Evolutionary conservation across 371 early-diverging fungal species (phyloP), one percentile per base, ranked within the genome.

Genomic region (Rhizopus delemar): DNA sequence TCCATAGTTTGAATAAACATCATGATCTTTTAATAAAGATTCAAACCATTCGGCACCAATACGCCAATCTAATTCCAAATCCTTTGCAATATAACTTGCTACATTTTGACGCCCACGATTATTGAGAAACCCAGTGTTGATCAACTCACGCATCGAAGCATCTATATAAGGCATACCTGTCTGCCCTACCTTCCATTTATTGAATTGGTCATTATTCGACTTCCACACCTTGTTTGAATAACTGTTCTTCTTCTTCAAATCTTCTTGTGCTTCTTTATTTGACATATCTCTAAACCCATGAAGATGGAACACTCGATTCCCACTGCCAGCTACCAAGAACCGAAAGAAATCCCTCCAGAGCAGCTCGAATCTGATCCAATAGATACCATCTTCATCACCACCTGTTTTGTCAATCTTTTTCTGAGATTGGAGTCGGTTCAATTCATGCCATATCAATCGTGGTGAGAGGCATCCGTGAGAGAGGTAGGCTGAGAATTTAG

Each of bases 21-120:
- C 81, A 51, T 80, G 78, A 48, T 80, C 81, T 8, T 68, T 49
- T 15, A 80, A 58, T 13, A 57, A 56, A 4, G 57, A 60, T 50
- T 80, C 78, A 60, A 74, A 80, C 60, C 63, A 74, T 51, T 80
- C 80, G 1, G 81, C 81, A 2, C 79, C 80, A 39, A 67, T 34
- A 31, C 72, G 53, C 81, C 81, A 80, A 56, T 75, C 71, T 8
- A 74, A 35, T 35, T 48, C 49, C 5, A 80, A 59, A 48, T 80
- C 75, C 28, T 73, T 69, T 3, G 73, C 51, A 4, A 80, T 56
- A 46, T 69, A 80, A 48, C 71, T 70, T 8, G 81, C 81, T 0
- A 73, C 77, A 46, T 80, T 80, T 48, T 80, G 81, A 11, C 79
- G 74, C 0, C 71, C 69, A 29, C 81, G 69, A 39, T 80, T 80